These are phyloP conservation scores for Penicillium decumbens DNA, from an alignment of 2,329 filamentous ascomycete genomes.

Conservation along the genomic window DNA sequence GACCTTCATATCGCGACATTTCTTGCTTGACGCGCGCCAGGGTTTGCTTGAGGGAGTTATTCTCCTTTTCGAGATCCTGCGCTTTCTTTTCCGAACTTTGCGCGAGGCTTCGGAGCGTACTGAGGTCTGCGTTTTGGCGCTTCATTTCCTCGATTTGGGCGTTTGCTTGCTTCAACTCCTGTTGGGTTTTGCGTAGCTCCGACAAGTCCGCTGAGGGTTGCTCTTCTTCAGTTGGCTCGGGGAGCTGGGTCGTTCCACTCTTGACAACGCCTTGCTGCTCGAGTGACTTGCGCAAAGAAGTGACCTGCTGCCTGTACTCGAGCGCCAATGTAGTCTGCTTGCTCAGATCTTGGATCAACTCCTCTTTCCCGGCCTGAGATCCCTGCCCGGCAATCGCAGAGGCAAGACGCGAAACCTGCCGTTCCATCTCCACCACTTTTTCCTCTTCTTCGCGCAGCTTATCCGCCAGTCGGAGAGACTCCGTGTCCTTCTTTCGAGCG, in stretches of 20 bases:
- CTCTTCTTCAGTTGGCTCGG: constrained; percentile 21
- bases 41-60: constrained; percentile 38
- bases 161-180: constrained; percentile 35
- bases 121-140: constrained; percentile 31
- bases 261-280: constrained; percentile 40
- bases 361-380: constrained; percentile 35
- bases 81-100: constrained; percentile 41
- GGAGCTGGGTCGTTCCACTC: constrained; percentile 19
- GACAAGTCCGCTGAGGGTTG: constrained; percentile 14
- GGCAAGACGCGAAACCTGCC: constrained; percentile 40
- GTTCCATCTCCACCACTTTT: constrained; percentile 44
- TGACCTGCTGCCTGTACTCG: constrained; percentile 43
- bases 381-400: constrained; percentile 36
- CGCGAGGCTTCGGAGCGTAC: constrained; percentile 33
- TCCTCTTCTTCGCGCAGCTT: constrained; percentile 50
- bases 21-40: constrained; percentile 40
- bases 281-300: constrained; percentile 34
- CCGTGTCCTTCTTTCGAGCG: constrained; percentile 56
- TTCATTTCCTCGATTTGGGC: constrained; percentile 34
- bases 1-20: constrained; percentile 19
- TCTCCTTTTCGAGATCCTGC: constrained; percentile 40
- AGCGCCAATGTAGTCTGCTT: constrained; percentile 44
- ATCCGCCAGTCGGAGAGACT: constrained; percentile 50
- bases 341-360: constrained; percentile 41
- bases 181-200: constrained; percentile 31